phyloP scores from a whole-genome alignment of 2,329 filamentous ascomycete species.

The Hypomyces perniciosus region DNA sequence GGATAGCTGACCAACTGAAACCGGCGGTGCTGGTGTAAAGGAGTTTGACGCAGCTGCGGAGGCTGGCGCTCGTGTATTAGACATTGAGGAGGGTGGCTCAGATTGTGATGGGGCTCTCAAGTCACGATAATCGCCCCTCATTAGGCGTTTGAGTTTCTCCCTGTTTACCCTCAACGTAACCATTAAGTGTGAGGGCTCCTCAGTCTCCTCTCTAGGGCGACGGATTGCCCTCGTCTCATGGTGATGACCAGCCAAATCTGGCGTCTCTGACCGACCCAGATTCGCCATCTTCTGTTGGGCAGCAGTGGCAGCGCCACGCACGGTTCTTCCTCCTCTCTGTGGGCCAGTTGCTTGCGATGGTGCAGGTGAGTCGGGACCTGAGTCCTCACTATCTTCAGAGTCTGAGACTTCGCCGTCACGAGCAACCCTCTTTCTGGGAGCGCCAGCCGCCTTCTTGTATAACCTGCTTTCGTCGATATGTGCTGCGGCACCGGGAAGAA shows the following conservation, averaged over 20 bases:
- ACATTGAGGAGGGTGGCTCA: conserved; percentile 26
- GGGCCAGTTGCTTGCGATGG: conserved; percentile 64
- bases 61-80: conserved; percentile 27
- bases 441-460: conserved; percentile 68
- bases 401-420: conserved; percentile 71
- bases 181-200: conserved; percentile 62
- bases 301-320: conserved; percentile 80
- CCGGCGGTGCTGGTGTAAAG: conserved; percentile 33
- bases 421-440: conserved; percentile 49
- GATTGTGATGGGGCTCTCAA: conserved; percentile 30
- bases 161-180: conserved; percentile 70
- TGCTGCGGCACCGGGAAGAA: conserved; percentile 78
- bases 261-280: conserved; percentile 78
- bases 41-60: conserved; percentile 25
- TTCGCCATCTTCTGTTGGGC: conserved; percentile 85
- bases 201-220: conserved; percentile 69
- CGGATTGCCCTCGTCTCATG: conserved; percentile 67
- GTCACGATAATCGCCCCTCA: conserved; percentile 48
- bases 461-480: conserved; percentile 78
- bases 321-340: conserved; percentile 78
- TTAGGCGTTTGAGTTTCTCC: conserved; percentile 63
- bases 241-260: conserved; percentile 65
- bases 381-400: conserved; percentile 88
- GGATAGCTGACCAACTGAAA: conserved; percentile 32
- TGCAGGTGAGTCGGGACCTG: conserved; percentile 77